Evolutionary conservation across 2,329 filamentous ascomycete genomes (phyloP).

Genomic region (Apiospora aurea): DNA sequence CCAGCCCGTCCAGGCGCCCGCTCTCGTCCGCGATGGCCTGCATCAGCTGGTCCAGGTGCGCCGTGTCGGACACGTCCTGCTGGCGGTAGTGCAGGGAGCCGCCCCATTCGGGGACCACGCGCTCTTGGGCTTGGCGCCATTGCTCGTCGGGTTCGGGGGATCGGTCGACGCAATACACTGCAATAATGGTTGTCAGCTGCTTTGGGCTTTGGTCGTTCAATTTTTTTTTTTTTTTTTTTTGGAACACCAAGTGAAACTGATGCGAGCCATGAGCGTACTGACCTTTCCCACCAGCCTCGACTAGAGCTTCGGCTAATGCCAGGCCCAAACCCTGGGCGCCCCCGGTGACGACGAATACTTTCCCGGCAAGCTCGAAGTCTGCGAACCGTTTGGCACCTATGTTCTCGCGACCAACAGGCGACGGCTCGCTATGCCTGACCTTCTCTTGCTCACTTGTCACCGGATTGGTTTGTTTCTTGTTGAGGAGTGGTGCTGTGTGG

Average conservation of each 20-base stretch:
- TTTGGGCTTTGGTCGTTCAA: no score
- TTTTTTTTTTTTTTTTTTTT: background rate
- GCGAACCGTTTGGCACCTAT: constrained; percentile 49
- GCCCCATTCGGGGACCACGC: constrained; percentile 64
- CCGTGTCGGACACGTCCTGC: constrained; percentile 71
- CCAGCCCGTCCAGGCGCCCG: constrained; percentile 69
- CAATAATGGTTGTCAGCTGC: background rate
- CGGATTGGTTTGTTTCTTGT: background rate
- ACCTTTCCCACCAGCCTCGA: constrained; percentile 79
- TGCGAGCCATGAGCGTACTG: constrained; percentile 27
- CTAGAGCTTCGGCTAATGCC: constrained; percentile 73
- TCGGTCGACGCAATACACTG: constrained; percentile 65
- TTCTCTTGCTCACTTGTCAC: background rate
- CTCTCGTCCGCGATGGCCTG: constrained; percentile 66
- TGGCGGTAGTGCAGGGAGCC: constrained; percentile 71
- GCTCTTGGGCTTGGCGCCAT: constrained; percentile 66
- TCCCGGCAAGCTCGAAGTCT: constrained; percentile 73
- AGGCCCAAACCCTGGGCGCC: constrained; percentile 75
- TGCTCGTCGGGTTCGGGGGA: constrained; percentile 58
- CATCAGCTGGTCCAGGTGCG: constrained; percentile 64
- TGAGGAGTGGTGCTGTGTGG: background rate
- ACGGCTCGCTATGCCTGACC: background rate
- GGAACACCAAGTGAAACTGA: background rate
- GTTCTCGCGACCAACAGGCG: background rate
- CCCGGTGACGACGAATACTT: constrained; percentile 74